Conservation (phyloP, 768 basidiomycete species). For the Leccinum olivaceopallidum region DNA sequence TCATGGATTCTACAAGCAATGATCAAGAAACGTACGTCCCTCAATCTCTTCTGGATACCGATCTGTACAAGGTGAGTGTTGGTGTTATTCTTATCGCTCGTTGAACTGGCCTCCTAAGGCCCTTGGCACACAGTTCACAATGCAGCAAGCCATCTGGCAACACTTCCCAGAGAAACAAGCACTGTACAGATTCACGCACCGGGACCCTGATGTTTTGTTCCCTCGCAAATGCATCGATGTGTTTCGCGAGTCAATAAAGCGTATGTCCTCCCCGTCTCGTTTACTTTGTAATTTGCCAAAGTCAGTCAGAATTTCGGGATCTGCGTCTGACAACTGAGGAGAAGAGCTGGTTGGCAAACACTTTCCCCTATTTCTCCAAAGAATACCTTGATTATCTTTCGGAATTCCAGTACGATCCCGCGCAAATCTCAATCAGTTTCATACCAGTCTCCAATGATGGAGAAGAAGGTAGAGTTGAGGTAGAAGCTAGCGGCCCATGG, state of each 20-base stretch:
- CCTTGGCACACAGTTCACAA: constrained; percentile 62
- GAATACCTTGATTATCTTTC: constrained; percentile 79
- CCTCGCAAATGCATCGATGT: constrained; percentile 37
- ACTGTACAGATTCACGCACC: constrained; percentile 81
- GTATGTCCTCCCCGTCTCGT: constrained; percentile 39
- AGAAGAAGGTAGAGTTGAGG: constrained; percentile 62
- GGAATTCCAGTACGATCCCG: constrained; percentile 68
- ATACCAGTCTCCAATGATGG: constrained; percentile 53
- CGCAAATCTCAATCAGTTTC: constrained; percentile 61
- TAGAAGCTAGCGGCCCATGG: constrained; percentile 76
- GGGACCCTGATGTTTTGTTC: constrained; percentile 65
- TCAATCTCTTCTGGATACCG: constrained; percentile 82
- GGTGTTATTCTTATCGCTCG: background rate
- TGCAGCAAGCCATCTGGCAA: constrained; percentile 89
- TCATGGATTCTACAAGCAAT: constrained; percentile 2
- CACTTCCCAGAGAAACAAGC: constrained; percentile 74
- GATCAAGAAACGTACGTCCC: constrained; percentile 18
- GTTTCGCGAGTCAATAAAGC: constrained; percentile 54
- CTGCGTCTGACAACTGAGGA: constrained; percentile 63
- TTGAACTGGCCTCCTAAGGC: background rate
- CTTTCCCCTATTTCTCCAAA: constrained; percentile 73
- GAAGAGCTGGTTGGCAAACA: constrained; percentile 57
- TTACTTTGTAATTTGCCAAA: constrained; percentile 26
- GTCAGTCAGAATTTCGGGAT: constrained; percentile 62
- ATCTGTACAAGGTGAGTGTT: constrained; percentile 83